These are phyloP conservation scores for Hansenula sp. DNA, from an alignment of 1,139 yeast species.

Conservation along the genomic window DNA sequence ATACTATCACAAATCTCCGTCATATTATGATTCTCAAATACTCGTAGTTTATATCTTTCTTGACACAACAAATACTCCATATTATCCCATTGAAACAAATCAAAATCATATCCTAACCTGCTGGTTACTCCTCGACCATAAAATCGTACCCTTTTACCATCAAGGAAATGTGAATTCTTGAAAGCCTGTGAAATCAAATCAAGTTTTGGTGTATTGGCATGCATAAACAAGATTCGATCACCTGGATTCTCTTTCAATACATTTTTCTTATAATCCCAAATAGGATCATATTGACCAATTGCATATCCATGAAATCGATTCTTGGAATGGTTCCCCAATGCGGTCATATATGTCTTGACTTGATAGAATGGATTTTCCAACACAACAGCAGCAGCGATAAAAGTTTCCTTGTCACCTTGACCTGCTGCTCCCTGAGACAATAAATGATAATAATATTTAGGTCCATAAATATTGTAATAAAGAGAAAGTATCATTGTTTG, in stretches of 20 bases:
- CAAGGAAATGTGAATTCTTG: too few species aligned
- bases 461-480: conserved; percentile 74
- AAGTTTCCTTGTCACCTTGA: conserved; percentile 85
- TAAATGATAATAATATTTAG: conserved; percentile 30
- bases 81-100: neutral
- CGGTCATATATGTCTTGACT: conserved; percentile 46
- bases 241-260: too few species aligned
- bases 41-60: too few species aligned
- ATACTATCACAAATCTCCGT: too few species aligned
- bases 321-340: conserved; percentile 41
- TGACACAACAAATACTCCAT: neutral
- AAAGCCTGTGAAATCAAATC: too few species aligned
- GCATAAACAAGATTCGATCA: too few species aligned
- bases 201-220: neutral
- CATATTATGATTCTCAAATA: too few species aligned
- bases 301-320: conserved; percentile 49
- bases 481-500: conserved; percentile 57
- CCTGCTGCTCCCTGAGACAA: conserved; percentile 78
- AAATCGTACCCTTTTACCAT: too few species aligned
- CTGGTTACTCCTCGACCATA: too few species aligned
- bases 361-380: conserved; percentile 55
- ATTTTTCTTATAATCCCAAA: conserved; percentile 33
- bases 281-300: conserved; percentile 66
- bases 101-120: neutral
- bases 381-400: conserved; percentile 67